Percentiles rank a stretch among this genome's conserved stretches.
Evolutionary conservation across 148 eudicot genomes (phyloP).

Genomic region (Camellia sinensis): DNA sequence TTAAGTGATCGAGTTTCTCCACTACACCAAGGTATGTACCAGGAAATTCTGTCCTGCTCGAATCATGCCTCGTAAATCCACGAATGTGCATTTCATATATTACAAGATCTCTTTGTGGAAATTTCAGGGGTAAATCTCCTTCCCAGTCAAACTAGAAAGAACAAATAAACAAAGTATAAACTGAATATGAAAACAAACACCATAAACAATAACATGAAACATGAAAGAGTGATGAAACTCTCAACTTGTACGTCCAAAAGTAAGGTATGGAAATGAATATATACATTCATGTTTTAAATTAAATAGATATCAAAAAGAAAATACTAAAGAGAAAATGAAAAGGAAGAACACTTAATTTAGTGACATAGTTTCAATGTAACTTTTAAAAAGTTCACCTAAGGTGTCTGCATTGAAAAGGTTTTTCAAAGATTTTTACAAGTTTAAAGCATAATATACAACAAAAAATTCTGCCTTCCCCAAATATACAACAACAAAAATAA

Average conservation of each 20-base stretch:
- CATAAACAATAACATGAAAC: neutral
- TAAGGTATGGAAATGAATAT: neutral
- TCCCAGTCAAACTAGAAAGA: slow-evolving; percentile 89
- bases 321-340: neutral
- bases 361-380: neutral
- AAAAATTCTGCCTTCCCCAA: neutral
- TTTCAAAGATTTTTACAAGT: neutral
- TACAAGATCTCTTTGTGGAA: slow-evolving; percentile 75
- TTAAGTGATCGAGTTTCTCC: slow-evolving; percentile 92
- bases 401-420: neutral
- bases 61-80: slow-evolving; percentile 88
- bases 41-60: slow-evolving; percentile 62
- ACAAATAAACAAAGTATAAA: slow-evolving; percentile 18
- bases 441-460: neutral
- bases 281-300: neutral
- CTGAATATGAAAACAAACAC: neutral
- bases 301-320: neutral
- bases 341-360: neutral
- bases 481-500: too few relatives aligned
- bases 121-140: slow-evolving; percentile 83
- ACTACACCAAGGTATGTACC: slow-evolving; percentile 84
- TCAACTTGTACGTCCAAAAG: neutral
- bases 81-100: slow-evolving; percentile 99
- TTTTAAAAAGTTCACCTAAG: neutral
- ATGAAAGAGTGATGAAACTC: neutral